Evolutionary conservation across 352 stramenopile genomes (phyloP).

Genomic region (Phytophthora niederhauseri): DNA sequence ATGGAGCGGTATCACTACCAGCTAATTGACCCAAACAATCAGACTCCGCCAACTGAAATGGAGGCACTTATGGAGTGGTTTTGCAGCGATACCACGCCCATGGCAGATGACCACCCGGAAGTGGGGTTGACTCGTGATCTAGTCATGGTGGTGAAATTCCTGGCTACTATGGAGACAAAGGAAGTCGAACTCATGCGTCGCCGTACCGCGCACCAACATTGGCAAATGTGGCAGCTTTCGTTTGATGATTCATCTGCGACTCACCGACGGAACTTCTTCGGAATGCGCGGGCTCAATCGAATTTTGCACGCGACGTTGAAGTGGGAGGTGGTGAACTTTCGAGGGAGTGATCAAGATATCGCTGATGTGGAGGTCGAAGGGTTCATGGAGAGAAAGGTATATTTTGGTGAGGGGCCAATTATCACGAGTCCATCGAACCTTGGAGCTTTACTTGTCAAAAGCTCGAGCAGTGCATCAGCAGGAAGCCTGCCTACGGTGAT

Average conservation of each 20-base stretch:
- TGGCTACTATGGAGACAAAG: constrained; percentile 91
- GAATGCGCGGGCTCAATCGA: constrained; percentile 65
- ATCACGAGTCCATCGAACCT: constrained; percentile 82
- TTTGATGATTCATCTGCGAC: constrained; percentile 86
- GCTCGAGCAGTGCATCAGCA: constrained; percentile 45
- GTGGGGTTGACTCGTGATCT: constrained; percentile 80
- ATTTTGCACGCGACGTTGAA: constrained; percentile 73
- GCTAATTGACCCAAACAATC: constrained; percentile 79
- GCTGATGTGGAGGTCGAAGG: constrained; percentile 88
- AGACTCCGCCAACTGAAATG: constrained; percentile 89
- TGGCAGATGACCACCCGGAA: constrained; percentile 85
- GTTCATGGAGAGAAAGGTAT: constrained; percentile 89
- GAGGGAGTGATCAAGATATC: constrained; percentile 89
- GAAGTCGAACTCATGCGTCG: constrained; percentile 90
- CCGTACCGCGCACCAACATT: constrained; percentile 71
- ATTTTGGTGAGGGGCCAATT: constrained; percentile 87
- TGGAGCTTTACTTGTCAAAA: constrained; percentile 58
- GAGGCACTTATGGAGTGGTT: constrained; percentile 93
- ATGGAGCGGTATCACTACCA: constrained; percentile 89
- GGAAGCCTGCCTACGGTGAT: constrained; percentile 55
- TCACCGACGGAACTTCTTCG: constrained; percentile 80
- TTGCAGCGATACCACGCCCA: constrained; percentile 71
- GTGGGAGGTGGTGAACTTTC: constrained; percentile 91
- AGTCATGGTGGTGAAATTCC: constrained; percentile 88
- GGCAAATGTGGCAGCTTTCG: constrained; percentile 90